Evolutionary conservation across 106 monocot species (phyloP).

Genomic region (Agapanthus africanus): DNA sequence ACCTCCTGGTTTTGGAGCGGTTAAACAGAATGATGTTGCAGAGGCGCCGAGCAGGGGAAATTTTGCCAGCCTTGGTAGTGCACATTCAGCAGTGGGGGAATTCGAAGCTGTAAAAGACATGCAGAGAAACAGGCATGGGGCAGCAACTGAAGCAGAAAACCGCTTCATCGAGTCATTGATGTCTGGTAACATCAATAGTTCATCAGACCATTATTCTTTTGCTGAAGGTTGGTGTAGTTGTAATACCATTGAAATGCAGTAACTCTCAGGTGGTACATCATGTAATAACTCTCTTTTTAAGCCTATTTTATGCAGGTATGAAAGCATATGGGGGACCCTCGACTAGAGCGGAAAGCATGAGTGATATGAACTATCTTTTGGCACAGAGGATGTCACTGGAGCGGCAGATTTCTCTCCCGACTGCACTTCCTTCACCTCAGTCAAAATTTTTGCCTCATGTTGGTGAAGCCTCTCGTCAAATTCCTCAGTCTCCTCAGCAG

Average conservation of each 20-base stretch:
- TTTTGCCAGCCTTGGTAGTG: slow-evolving; percentile 13
- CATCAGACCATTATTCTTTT: slow-evolving; percentile 21
- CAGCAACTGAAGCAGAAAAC: slow-evolving; percentile 57
- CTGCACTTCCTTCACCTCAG: slow-evolving; percentile 20
- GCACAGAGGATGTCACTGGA: slow-evolving; percentile 47
- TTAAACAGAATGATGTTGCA: slow-evolving; percentile 32
- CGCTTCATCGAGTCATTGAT: slow-evolving; percentile 87
- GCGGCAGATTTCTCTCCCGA: slow-evolving; percentile 15
- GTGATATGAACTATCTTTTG: slow-evolving; percentile 48
- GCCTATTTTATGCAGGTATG: slow-evolving; percentile 31
- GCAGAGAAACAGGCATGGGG: slow-evolving; percentile 22
- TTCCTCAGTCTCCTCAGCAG: slow-evolving; percentile 35
- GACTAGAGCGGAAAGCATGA: slow-evolving; percentile 27
- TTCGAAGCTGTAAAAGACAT: slow-evolving; percentile 33
- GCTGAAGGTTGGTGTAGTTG: slow-evolving; percentile 43
- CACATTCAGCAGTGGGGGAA: slow-evolving; percentile 24
- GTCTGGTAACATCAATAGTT: slow-evolving; percentile 34
- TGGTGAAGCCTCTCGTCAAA: slow-evolving; percentile 25
- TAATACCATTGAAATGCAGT: neutral
- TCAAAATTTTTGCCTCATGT: slow-evolving; percentile 32
- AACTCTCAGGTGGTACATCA: neutral
- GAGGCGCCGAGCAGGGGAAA: slow-evolving; percentile 27
- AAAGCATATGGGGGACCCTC: slow-evolving; percentile 33
- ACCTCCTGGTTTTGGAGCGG: slow-evolving; percentile 73
- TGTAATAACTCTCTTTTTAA: neutral